phyloP scores from a whole-genome alignment of 1,284 basidiomycete species.

The Uromyces viciae-fabae region DNA sequence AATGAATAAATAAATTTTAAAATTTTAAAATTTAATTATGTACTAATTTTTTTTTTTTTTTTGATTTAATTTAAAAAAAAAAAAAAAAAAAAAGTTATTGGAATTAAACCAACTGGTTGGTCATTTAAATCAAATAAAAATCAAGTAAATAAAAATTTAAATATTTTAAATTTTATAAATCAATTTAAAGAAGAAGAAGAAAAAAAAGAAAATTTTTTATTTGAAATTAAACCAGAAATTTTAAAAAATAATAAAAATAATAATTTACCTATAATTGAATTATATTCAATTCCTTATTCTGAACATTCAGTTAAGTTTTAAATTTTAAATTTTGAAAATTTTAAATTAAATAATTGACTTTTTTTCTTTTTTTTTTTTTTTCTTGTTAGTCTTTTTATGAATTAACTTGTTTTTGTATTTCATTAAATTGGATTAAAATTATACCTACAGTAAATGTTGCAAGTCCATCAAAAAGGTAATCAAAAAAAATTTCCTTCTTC shows the following conservation, averaged over 20 bases:
- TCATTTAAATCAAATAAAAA: slow-evolving; percentile 10
- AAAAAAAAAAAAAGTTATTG: slow-evolving; percentile 41
- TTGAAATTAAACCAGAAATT: background rate
- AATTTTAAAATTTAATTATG: background rate
- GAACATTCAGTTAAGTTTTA: slow-evolving; percentile 34
- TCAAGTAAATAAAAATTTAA: background rate
- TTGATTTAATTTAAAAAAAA: no score
- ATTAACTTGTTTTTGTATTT: slow-evolving; percentile 40
- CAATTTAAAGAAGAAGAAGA: no score
- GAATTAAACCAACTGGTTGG: slow-evolving; percentile 41
- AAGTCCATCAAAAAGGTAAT: slow-evolving; percentile 27
- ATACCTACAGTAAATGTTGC: slow-evolving; percentile 40
- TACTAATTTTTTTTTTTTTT: background rate
- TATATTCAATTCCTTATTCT: slow-evolving; percentile 38
- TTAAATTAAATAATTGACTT: background rate
- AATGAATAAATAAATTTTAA: background rate
- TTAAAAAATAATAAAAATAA: background rate
- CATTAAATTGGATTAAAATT: slow-evolving; percentile 34
- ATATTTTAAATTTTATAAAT: no score
- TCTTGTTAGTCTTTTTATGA: slow-evolving; percentile 38
- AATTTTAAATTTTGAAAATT: background rate
- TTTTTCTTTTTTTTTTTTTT: background rate
- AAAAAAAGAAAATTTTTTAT: no score
- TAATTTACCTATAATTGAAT: background rate
- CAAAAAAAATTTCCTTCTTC: background rate